Percentiles rank a stretch among this genome's conserved stretches.
phyloP scores from a whole-genome alignment of 2,329 filamentous ascomycete genomes.

The Phialophora chinensis region DNA sequence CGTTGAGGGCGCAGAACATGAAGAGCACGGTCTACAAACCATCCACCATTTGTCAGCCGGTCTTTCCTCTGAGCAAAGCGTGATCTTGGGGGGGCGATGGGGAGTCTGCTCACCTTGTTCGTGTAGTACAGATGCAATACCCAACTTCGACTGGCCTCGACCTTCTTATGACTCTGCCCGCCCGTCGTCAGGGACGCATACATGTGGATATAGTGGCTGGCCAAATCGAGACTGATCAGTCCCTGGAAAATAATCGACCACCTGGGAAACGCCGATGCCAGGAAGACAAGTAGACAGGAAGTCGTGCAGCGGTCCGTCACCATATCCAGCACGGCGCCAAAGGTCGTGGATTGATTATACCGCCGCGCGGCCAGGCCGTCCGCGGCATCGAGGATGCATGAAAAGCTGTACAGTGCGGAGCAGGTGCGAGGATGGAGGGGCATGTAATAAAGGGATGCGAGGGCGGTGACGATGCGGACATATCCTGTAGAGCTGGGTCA shows the following conservation, averaged over 20 bases:
- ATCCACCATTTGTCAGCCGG: slow-evolving; percentile 3
- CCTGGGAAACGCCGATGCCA: slow-evolving; percentile 90
- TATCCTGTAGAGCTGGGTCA: slow-evolving; percentile 65
- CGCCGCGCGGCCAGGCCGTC: slow-evolving; percentile 90
- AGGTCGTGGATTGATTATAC: slow-evolving; percentile 90
- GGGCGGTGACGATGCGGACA: slow-evolving; percentile 75
- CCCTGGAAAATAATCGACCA: slow-evolving; percentile 95
- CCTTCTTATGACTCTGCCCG: slow-evolving; percentile 86
- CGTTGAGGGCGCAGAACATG: slow-evolving; percentile 86
- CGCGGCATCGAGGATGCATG: slow-evolving; percentile 91
- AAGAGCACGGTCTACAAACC: slow-evolving; percentile 79
- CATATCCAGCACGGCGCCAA: slow-evolving; percentile 98
- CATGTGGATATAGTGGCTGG: slow-evolving; percentile 99
- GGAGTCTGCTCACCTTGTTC: slow-evolving; percentile 73
- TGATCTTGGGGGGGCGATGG: too few species aligned
- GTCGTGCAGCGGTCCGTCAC: slow-evolving; percentile 98
- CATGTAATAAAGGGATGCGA: slow-evolving; percentile 98
- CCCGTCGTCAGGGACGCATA: slow-evolving; percentile 91
- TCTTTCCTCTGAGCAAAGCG: neutral
- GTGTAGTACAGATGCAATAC: slow-evolving; percentile 95
- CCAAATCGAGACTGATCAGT: slow-evolving; percentile 87
- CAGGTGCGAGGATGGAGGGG: slow-evolving; percentile 70
- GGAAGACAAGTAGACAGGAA: slow-evolving; percentile 89
- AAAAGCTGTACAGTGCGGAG: slow-evolving; percentile 77
- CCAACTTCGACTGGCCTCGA: slow-evolving; percentile 86